Evolutionary conservation across 2,329 filamentous ascomycete species (phyloP), one percentile per base, ranked within the genome.

Genomic region (Trichoderma sp.): DNA sequence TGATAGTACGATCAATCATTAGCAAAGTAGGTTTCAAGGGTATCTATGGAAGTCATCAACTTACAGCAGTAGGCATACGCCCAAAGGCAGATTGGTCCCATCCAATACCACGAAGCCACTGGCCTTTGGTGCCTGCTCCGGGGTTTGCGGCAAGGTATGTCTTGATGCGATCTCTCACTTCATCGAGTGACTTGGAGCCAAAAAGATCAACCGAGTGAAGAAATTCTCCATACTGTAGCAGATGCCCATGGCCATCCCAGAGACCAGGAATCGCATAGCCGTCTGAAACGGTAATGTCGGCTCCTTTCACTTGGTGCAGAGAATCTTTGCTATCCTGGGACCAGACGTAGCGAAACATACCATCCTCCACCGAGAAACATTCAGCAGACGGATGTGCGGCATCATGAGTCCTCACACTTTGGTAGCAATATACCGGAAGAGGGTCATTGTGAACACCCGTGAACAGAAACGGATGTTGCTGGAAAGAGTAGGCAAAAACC

Each of bases 241-340:
- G 81, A 77, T 93, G 91, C 0, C 89, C 91, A 78, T 93, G 91
- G 0, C 90, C 90, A 74, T 93, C 91, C 87, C 90, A 92, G 2
- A 93, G 82, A 0, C 91, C 91, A 0, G 91, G 91, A 30, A 92
- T 86, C 2, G 87, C 90, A 74, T 88, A 85, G 0, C 89, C 89
- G 26, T 77, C 65, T 7, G 61, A 70, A 15, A 69, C 36, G 7
- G 64, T 6, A 21, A 57, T 30, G 24, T 78, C 77, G 24, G 34
- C 26, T n/a, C 12, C 56, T 26, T 32, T 61, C 2, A 39, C 26
- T 47, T 15, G 15, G 21, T 78, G 76, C 26, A 78, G 75, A 2
- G 78, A 76, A 0, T 77, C 79, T 9, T 76, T 77, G 18, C 77
- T 75, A 3, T 74, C 75, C 3, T 80, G 80, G n/a, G 79, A 72